Evolutionary conservation across 495 filamentous ascomycete species (phyloP).

Genomic region (Recurvomyces mirabilis): DNA sequence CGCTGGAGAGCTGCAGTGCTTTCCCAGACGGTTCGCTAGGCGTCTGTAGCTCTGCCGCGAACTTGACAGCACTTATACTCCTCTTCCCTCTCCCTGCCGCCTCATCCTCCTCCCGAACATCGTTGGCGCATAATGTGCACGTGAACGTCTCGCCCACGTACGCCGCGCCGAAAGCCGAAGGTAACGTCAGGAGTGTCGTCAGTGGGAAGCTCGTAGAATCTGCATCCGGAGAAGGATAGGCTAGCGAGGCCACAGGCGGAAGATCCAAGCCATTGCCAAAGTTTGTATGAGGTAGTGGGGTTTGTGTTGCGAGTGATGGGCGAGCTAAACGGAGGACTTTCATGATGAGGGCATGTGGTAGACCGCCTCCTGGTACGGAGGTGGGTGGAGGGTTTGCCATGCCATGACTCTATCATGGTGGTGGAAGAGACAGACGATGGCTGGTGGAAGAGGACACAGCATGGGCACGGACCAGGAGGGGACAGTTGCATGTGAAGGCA

Average conservation of each 20-base stretch:
- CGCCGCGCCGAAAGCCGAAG: slow-evolving; percentile 81
- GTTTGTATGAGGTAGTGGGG: slow-evolving; percentile 39
- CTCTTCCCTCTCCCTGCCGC: too few species aligned
- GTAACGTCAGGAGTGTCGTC: slow-evolving; percentile 67
- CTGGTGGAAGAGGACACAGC: too few species aligned
- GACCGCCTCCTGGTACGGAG: slow-evolving; percentile 37
- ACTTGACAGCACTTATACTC: slow-evolving; percentile 62
- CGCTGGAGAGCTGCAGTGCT: slow-evolving; percentile 42
- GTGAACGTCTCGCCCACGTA: slow-evolving; percentile 93
- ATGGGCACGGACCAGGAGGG: slow-evolving; percentile 2
- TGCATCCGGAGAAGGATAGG: slow-evolving; percentile 37
- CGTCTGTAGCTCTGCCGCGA: slow-evolving; percentile 90
- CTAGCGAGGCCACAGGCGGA: slow-evolving; percentile 40
- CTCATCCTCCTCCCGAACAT: slow-evolving; percentile 43
- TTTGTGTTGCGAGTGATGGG: slow-evolving; percentile 35
- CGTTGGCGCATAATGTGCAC: slow-evolving; percentile 89
- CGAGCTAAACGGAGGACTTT: slow-evolving; percentile 58
- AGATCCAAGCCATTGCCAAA: slow-evolving; percentile 36
- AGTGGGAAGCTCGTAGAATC: slow-evolving; percentile 40
- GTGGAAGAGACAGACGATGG: too few species aligned
- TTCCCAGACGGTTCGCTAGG: slow-evolving; percentile 47
- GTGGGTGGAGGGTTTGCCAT: slow-evolving; percentile 13
- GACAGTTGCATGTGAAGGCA: too few species aligned
- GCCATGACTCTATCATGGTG: slow-evolving; percentile 6
- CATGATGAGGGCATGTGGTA: slow-evolving; percentile 73